Evolutionary conservation across 2,329 filamentous ascomycete species (phyloP), one percentile per base, ranked within the genome.

Genomic region (Neofusicoccum laricinum): DNA sequence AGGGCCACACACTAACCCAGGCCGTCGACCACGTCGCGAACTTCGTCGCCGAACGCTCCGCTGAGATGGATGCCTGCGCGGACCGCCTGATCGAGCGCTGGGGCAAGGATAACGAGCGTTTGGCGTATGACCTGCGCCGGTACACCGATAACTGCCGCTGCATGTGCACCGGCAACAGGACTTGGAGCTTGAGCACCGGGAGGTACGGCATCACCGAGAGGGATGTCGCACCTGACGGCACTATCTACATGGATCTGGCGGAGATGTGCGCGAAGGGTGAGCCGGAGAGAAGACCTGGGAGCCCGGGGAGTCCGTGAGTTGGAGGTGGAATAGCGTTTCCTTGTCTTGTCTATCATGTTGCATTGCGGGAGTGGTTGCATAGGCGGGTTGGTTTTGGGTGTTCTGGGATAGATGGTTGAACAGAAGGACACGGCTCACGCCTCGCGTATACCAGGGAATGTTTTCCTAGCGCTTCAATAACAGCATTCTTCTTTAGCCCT

Each of bases 161-260:
- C 41, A 59, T 59, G 55, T 59, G 55, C 55, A 59, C 55, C 3
- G 55, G 55, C 2, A 59, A 59, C 30, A n/a, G 17, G 7, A 59
- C 55, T 10, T 59, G 55, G 55, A 59, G 55, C 41, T 19, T 59
- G n/a, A 59, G 55, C 55, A 59, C 55, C 15, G 55, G 55, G 15
- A n/a, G 55, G 15, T 59, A 59, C 17, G 55, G 55, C 40, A 59
- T 59, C 55, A n/a, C 41, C 3, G 21, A 59, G 30, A 32, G 12
- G n/a, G 55, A 59, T 8, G 30, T 59, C 41, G 12, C 10, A 2
- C n/a, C 21, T 2, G 55, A 59, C 6, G 55, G 55, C 1, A 46
- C 40, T 11, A 46, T 59, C 11, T 46, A n/a, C 3, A 38, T 59
- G 55, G 55, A 59, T n/a, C 17, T 59, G 15, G 40, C 15, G 2